Conservation (phyloP, 345 rosid genomes). For the Draba incana region DNA sequence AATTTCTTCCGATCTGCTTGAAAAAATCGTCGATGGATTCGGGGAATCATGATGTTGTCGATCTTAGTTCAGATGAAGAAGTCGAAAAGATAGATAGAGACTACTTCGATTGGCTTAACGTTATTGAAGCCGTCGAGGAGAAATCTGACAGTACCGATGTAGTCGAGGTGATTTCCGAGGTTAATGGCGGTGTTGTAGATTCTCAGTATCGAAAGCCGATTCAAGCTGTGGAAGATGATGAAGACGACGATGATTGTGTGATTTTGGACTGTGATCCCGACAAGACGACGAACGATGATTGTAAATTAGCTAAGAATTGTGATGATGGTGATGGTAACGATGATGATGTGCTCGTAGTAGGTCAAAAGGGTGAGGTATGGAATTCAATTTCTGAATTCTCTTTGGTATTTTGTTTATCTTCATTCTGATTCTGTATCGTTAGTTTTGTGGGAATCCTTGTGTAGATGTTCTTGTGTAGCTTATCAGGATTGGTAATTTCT, state of each 20-base stretch:
- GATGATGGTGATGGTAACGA: conserved; percentile 15
- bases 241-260: conserved; percentile 31
- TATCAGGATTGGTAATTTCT: background rate
- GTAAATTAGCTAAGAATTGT: background rate
- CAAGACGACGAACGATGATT: conserved; percentile 8
- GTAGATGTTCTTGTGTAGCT: background rate
- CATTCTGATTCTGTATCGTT: background rate
- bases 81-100: background rate
- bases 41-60: conserved; percentile 25
- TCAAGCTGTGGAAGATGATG: conserved; percentile 17
- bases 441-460: too few species aligned
- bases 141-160: conserved; percentile 35
- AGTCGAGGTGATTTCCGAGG: conserved; percentile 33
- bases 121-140: conserved; percentile 13
- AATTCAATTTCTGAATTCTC: background rate
- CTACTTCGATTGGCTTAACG: conserved; percentile 17
- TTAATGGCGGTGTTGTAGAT: background rate
- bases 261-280: conserved; percentile 43
- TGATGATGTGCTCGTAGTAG: conserved; percentile 40
- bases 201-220: conserved; percentile 23
- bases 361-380: conserved; percentile 44
- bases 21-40: conserved; percentile 24
- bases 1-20: background rate
- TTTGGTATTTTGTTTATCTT: background rate
- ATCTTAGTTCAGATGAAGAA: conserved; percentile 37